Percentiles rank a stretch among this genome's conserved stretches.
phyloP scores from a whole-genome alignment of 78 protist species.

The Capsaspora owczarzaki region DNA sequence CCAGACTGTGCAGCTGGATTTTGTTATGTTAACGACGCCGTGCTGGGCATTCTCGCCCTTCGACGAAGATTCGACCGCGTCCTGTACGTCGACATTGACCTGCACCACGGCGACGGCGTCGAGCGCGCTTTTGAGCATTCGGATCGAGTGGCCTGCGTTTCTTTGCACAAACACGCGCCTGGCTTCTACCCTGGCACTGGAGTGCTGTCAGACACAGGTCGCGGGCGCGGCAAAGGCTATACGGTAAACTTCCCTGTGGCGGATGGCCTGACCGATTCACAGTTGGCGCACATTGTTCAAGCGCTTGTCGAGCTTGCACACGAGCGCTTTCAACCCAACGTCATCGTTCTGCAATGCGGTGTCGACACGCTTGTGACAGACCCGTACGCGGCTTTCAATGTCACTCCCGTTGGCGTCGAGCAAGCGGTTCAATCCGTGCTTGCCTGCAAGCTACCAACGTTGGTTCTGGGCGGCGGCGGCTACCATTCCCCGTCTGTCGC shows the following conservation, averaged over 20 bases:
- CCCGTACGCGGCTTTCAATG: slow-evolving; percentile 93
- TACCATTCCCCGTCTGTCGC: slow-evolving; percentile 91
- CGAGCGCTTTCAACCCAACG: slow-evolving; percentile 62
- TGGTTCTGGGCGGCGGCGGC: slow-evolving; percentile 99
- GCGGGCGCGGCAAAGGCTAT: slow-evolving; percentile 27
- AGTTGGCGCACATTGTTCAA: slow-evolving; percentile 73
- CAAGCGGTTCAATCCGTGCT: slow-evolving; percentile 65
- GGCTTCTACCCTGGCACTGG: slow-evolving; percentile 91
- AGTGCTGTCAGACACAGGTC: neutral
- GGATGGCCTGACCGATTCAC: slow-evolving; percentile 91
- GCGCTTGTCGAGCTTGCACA: slow-evolving; percentile 48
- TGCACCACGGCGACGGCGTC: slow-evolving; percentile 98
- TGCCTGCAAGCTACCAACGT: slow-evolving; percentile 66
- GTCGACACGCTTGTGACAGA: slow-evolving; percentile 97
- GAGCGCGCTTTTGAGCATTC: slow-evolving; percentile 88
- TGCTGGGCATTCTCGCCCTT: slow-evolving; percentile 91
- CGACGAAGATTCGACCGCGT: slow-evolving; percentile 69
- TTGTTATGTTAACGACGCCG: slow-evolving; percentile 98
- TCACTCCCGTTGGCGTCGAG: slow-evolving; percentile 73
- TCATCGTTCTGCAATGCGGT: slow-evolving; percentile 84
- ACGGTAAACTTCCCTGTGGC: slow-evolving; percentile 92
- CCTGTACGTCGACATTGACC: slow-evolving; percentile 95
- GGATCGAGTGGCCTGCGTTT: slow-evolving; percentile 89
- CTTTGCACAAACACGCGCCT: slow-evolving; percentile 89
- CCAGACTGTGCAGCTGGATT: slow-evolving; percentile 93